Conservation (phyloP, 176 grass and related monocot species). For the Musa acuminata region DNA sequence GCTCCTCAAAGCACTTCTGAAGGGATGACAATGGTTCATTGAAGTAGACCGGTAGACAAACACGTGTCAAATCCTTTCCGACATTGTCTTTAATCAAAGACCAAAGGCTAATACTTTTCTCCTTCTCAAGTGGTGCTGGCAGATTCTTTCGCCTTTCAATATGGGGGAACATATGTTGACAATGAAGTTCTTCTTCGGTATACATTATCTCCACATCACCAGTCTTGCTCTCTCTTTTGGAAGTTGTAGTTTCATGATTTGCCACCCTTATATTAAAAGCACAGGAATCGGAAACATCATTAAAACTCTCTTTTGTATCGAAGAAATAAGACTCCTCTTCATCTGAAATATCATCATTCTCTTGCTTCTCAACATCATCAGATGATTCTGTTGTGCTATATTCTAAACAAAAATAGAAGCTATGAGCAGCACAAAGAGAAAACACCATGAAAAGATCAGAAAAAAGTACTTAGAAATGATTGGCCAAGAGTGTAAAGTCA, state of each 20-base stretch:
- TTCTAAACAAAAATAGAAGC: constrained; percentile 34
- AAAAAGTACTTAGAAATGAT: background rate
- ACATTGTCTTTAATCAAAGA: constrained; percentile 96
- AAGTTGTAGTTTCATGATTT: constrained; percentile 6
- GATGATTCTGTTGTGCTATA: constrained; percentile 69
- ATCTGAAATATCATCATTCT: constrained; percentile 42
- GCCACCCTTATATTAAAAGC: constrained; percentile 23
- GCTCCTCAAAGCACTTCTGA: constrained; percentile 94
- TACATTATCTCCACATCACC: constrained; percentile 32
- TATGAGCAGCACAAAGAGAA: background rate
- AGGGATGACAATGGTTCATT: constrained; percentile 92
- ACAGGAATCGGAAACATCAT: constrained; percentile 32
- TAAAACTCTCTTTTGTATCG: constrained; percentile 43
- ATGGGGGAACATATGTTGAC: constrained; percentile 20
- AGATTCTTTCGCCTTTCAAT: constrained; percentile 51
- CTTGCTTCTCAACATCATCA: constrained; percentile 61
- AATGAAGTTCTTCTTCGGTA: constrained; percentile 30
- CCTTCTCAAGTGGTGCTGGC: constrained; percentile 74
- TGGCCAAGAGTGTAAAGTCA: background rate
- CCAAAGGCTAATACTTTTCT: constrained; percentile 90
- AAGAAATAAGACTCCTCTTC: constrained; percentile 54
- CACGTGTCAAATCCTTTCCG: constrained; percentile 92
- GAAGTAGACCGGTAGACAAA: constrained; percentile 96
- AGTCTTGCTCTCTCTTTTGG: constrained; percentile 11
- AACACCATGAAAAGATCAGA: background rate